Evolutionary conservation across 805 yeast species (phyloP), one percentile per base, ranked within the genome.

Genomic region (Lipomyces kockii): DNA sequence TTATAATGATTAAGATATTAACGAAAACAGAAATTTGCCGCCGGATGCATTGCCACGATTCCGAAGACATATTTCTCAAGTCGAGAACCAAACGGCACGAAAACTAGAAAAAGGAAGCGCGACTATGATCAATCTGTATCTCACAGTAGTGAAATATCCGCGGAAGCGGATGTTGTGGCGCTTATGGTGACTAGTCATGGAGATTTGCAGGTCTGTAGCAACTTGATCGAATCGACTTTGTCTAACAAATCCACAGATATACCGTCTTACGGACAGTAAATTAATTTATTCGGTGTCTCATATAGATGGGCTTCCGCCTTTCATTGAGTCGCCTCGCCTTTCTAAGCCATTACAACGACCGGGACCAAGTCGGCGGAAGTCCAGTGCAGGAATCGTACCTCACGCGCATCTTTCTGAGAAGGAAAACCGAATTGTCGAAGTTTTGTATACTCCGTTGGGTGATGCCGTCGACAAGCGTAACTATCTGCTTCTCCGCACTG

Each of bases 401-500:
- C 59, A 49, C 6, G 34, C 39, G 4, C 25, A 34, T 8, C 35
- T 61, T 8, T 58, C 58, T 17, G 46, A 32, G 5, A 54, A 51
- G 12, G 61, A 62, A 7, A 62, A 56, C 46, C 46, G 58, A 3
- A 64, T 72, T 4, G 65, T 55, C 43, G 74, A 90, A 76, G 82
- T 89, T 0, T 83, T 89, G 76, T 78, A 86, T 20, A 84, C 86
- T 57, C 84, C 84, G 58, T 74, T 92, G 37, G 97, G 97, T 4
- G 90, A 89, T 73, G 76, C 78, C 8, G 71, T 76, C 43, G 69
- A 75, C 35, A 82, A 83, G 56, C 88, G 87, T 59, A 92, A 90
- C 72, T 87, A 87, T 75, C 76, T 92, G 66, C 83, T 92, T 0
- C 81, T 91, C 7, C 78, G 91, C 61, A 92, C 97, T 0, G 85